phyloP scores from a whole-genome alignment of 2,329 filamentous ascomycete genomes.

The Clonostachys sp. region DNA sequence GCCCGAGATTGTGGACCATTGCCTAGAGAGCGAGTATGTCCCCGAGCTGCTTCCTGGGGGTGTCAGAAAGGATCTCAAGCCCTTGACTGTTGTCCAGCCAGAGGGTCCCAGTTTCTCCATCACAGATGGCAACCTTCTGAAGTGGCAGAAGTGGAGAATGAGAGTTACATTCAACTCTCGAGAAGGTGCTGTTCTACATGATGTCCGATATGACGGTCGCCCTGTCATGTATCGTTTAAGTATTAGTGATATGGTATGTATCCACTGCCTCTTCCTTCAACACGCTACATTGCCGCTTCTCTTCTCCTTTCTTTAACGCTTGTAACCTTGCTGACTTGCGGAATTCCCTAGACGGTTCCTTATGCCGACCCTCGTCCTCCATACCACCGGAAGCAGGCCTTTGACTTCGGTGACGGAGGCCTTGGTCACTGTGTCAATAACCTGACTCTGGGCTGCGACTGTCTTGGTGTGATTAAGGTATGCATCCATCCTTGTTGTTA shows the following conservation, averaged over 20 bases:
- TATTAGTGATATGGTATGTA: constrained; percentile 56
- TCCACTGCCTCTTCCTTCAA: not conserved
- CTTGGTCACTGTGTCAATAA: constrained; percentile 63
- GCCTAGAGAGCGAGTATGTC: constrained; percentile 27
- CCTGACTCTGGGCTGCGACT: constrained; percentile 61
- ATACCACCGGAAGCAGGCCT: constrained; percentile 63
- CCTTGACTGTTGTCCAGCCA: constrained; percentile 41
- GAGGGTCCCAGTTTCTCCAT: constrained; percentile 35
- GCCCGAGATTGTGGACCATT: constrained; percentile 31
- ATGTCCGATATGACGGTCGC: constrained; percentile 61
- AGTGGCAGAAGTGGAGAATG: constrained; percentile 66
- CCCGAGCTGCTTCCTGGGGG: constrained; percentile 33
- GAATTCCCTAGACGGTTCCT: constrained; percentile 37
- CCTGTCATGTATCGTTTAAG: constrained; percentile 63
- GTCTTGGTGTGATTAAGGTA: constrained; percentile 55
- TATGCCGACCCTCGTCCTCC: constrained; percentile 62
- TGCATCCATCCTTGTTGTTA: not conserved
- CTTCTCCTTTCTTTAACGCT: not conserved
- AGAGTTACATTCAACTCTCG: constrained; percentile 65
- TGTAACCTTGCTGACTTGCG: not conserved
- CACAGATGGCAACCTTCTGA: constrained; percentile 30
- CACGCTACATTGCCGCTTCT: no score
- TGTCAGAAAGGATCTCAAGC: constrained; percentile 48
- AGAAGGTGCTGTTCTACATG: constrained; percentile 65
- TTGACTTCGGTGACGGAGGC: constrained; percentile 66